These are phyloP conservation scores for Podaxis rugospora DNA, from an alignment of 768 basidiomycete genomes.

Conservation along the genomic window DNA sequence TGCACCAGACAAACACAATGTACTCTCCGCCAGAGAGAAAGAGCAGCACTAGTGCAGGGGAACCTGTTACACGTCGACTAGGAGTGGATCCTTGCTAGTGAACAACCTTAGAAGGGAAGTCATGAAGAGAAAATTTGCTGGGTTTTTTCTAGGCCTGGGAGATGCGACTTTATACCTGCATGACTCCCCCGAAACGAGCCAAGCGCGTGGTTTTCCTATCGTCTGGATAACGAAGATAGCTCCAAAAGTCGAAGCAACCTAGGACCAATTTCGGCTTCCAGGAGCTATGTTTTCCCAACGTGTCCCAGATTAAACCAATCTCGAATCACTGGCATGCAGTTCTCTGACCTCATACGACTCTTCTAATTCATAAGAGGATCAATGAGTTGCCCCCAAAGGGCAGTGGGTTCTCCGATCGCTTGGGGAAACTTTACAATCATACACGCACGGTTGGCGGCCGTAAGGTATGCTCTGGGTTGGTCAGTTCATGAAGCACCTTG, in stretches of 20 bases:
- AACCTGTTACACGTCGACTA: neutral
- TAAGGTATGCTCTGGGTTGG: neutral
- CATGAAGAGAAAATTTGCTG: neutral
- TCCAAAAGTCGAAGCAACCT: conserved; percentile 4
- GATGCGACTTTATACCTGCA: neutral
- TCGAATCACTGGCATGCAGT: neutral
- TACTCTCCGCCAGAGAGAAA: neutral
- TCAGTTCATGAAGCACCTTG: neutral
- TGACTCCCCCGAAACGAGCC: neutral
- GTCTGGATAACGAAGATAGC: neutral
- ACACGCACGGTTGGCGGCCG: neutral
- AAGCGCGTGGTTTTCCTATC: neutral
- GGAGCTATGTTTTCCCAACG: conserved; percentile 1
- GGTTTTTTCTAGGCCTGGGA: neutral
- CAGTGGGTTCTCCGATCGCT: conserved; percentile 6
- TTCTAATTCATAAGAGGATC: neutral
- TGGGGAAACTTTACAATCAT: neutral
- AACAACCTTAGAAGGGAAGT: neutral
- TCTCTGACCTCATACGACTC: neutral
- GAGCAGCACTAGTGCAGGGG: neutral
- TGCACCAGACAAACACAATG: neutral
- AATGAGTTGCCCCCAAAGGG: neutral
- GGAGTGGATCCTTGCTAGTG: neutral
- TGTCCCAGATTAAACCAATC: conserved; percentile 1
- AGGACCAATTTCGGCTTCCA: conserved; percentile 1